These are phyloP conservation scores for Lactarius vividus DNA, from an alignment of 768 basidiomycete genomes.

Conservation along the genomic window DNA sequence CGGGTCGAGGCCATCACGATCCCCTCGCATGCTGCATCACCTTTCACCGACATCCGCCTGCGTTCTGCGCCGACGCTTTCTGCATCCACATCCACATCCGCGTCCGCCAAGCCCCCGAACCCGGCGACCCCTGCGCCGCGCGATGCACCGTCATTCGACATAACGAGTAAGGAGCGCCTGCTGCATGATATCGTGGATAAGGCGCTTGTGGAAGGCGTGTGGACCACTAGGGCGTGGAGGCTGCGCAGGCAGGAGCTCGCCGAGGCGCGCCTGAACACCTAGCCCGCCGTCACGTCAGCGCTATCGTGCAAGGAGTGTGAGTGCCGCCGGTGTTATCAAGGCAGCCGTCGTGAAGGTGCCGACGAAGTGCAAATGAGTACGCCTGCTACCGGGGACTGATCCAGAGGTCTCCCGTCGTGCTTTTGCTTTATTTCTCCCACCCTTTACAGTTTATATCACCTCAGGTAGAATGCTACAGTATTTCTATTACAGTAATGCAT, in stretches of 20 bases:
- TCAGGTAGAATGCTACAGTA: no score
- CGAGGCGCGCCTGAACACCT: conserved; percentile 80
- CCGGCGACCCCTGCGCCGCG: conserved; percentile 46
- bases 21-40: conserved; percentile 82
- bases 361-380: no score
- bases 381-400: no score
- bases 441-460: no score
- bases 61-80: conserved; percentile 35
- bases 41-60: conserved; percentile 86
- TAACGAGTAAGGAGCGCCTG: conserved; percentile 68
- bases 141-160: conserved; percentile 49
- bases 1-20: no score
- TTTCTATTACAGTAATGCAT: no score
- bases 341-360: conserved; percentile 42
- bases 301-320: conserved; percentile 89
- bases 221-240: conserved; percentile 81
- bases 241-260: conserved; percentile 79
- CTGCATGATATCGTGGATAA: conserved; percentile 95
- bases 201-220: conserved; percentile 71
- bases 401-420: no score
- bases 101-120: conserved; percentile 48
- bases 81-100: conserved; percentile 24
- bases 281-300: conserved; percentile 75
- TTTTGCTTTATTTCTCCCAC: no score
- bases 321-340: conserved; percentile 75